Conservation (phyloP, 345 rosid species). For the Salix exigua region DNA sequence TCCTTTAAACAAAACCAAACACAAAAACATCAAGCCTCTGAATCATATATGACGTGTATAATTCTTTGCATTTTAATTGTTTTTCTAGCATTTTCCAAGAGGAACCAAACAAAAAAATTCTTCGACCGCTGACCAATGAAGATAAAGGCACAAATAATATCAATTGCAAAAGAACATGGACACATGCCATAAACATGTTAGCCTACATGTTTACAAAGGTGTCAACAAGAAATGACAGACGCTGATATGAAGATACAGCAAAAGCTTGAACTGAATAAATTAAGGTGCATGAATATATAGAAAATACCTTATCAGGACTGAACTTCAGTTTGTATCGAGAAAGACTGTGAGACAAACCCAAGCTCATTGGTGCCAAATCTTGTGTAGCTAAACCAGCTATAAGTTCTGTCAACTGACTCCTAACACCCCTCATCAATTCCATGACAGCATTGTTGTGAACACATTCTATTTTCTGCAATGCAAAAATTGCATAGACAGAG, state of each 20-base stretch:
- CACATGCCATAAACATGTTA: not conserved
- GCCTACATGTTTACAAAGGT: not conserved
- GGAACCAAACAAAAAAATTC: not conserved
- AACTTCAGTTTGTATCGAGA: constrained; percentile 90
- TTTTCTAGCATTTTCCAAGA: not conserved
- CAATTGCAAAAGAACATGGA: not conserved
- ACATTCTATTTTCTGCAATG: constrained; percentile 77
- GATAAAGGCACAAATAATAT: not conserved
- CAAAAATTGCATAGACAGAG: constrained; percentile 9
- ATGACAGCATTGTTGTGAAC: constrained; percentile 82
- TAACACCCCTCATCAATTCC: constrained; percentile 86
- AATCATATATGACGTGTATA: not conserved
- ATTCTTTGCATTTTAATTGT: too few species aligned
- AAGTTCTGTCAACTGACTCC: constrained; percentile 85
- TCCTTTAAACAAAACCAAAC: not conserved
- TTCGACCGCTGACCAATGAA: not conserved
- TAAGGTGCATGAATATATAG: not conserved
- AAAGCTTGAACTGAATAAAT: not conserved
- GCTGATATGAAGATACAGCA: not conserved
- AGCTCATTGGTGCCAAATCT: constrained; percentile 92
- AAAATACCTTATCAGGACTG: constrained; percentile 83
- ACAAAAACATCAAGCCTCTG: not conserved
- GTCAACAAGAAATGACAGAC: not conserved
- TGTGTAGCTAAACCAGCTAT: constrained; percentile 68
- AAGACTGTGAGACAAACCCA: constrained; percentile 89